These are phyloP conservation scores for Apiospora malaysiana DNA, from an alignment of 2,329 filamentous ascomycete genomes.

Conservation along the genomic window DNA sequence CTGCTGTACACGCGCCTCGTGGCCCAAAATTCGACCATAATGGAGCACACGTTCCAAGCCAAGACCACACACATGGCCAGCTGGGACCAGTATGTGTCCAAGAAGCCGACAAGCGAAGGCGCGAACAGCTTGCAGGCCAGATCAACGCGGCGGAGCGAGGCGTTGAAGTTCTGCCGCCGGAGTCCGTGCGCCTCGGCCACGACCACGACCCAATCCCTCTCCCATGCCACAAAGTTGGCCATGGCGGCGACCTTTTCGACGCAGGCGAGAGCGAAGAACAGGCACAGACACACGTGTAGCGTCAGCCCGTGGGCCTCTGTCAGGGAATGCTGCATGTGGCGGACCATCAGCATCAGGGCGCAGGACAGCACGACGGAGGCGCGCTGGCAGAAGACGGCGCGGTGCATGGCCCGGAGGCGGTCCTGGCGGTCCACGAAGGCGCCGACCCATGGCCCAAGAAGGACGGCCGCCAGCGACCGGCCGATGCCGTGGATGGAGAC, in stretches of 20 bases:
- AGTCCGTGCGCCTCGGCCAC: constrained; percentile 11
- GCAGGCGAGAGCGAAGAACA: constrained; percentile 2
- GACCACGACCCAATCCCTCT: constrained; percentile 1
- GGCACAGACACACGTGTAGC: not conserved
- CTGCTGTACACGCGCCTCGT: not conserved
- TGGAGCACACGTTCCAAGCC: constrained; percentile 4
- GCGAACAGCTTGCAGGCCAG: constrained; percentile 13
- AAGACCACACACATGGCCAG: not conserved
- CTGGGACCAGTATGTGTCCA: constrained; percentile 10
- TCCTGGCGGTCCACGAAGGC: constrained; percentile 6
- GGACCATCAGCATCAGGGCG: constrained; percentile 11
- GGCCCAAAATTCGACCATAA: constrained; percentile 1
- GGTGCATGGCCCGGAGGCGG: constrained; percentile 1
- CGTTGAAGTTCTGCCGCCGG: constrained; percentile 12
- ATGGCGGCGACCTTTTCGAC: constrained; percentile 5
- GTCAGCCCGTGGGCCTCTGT: not conserved
- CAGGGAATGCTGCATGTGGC: not conserved
- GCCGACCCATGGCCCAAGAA: constrained; percentile 8
- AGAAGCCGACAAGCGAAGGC: not conserved
- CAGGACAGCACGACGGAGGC: constrained; percentile 7
- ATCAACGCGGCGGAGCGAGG: not conserved
- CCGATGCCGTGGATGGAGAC: constrained; percentile 16
- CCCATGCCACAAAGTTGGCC: constrained; percentile 6
- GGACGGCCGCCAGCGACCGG: constrained; percentile 16
- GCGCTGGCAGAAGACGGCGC: constrained; percentile 3